Base-by-base conservation (phyloP, 73 alveolate genomes). In the Paramecium bursaria region DNA sequence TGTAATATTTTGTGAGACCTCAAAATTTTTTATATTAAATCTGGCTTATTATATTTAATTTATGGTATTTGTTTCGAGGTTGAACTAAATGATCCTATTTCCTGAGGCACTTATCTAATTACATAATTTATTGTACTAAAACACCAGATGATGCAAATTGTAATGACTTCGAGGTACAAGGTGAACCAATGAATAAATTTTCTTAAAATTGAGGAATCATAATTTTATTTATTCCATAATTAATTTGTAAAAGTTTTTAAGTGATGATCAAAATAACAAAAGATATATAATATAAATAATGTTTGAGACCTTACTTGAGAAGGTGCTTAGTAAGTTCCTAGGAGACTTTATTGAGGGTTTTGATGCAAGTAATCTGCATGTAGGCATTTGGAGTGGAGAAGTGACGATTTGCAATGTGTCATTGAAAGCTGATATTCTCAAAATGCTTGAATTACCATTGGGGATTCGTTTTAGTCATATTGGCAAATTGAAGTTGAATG, bases 281-380 rank as follows among this genome's bases (percentile, higher is more conserved):
- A n/a, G n/a, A n/a, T n/a, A n/a, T n/a, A n/a, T n/a, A n/a, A n/a
- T n/a, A n/a, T n/a, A n/a, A n/a, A n/a, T n/a, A 73, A 85, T 85
- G 91, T 85, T 85, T 35, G 99, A 95, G 85, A 95, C 95, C 29
- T 75, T 95, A 57, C 86, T 95, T 54, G 98, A 95, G 86, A 94
- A 86, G 54, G 86, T 95, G 77, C 92, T 95, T 49, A 88, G 86
- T 55, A 75, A 93, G 39, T 89, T 90, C 73, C 93, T 94, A 17
- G 98, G 99, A 19, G 92, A 96, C 79, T 96, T 87, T 86, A 79
- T 96, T 22, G 98, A 91, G 52, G 97, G 96, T 52, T 88, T 96
- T 55, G 98, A 96, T 76, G 88, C 92, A 39, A 88, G 95, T 73
- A 96, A 94, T 76, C 76, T 96, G 21, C 57, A 87, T 15, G 46